These are phyloP conservation scores for Nigrospora sphaerica DNA, from an alignment of 2,329 filamentous ascomycete genomes.

Conservation along the genomic window DNA sequence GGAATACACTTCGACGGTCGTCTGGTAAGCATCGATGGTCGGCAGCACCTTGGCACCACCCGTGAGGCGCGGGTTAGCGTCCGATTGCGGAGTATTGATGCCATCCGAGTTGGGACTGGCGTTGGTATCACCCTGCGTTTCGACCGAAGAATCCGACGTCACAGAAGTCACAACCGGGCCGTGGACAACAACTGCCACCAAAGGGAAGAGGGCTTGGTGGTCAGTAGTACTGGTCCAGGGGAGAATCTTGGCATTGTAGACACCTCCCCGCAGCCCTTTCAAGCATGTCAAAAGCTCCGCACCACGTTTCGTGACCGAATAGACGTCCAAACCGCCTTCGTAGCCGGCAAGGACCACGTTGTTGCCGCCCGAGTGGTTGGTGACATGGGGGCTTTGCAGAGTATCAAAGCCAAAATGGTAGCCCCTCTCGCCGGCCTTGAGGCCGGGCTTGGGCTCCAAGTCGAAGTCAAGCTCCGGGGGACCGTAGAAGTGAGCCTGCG, in stretches of 20 bases:
- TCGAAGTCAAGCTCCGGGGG: conserved; percentile 65
- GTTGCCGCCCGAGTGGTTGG: conserved; percentile 36
- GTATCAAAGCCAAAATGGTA: conserved; percentile 80
- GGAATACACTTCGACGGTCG: conserved; percentile 83
- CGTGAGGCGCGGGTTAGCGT: conserved; percentile 28
- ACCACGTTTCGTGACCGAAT: conserved; percentile 64
- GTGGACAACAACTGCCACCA: conserved; percentile 75
- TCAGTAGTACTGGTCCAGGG: conserved; percentile 56
- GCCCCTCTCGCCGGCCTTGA: conserved; percentile 60
- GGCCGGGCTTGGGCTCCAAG: conserved; percentile 38
- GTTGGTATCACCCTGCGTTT: conserved; percentile 28
- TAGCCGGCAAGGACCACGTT: conserved; percentile 71
- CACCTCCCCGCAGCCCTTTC: conserved; percentile 70
- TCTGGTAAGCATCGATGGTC: conserved; percentile 64
- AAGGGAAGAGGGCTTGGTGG: conserved; percentile 52
- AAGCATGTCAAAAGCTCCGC: conserved; percentile 63
- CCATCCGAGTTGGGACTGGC: conserved; percentile 33
- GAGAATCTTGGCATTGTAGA: conserved; percentile 76
- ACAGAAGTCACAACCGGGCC: conserved; percentile 55
- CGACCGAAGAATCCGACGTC: conserved; percentile 25
- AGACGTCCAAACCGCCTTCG: conserved; percentile 72
- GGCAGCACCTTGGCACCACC: conserved; percentile 25
- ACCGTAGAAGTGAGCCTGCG: conserved; percentile 62
- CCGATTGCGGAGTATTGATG: conserved; percentile 32
- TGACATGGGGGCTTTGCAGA: conserved; percentile 39